Conservation (phyloP, 148 eudicot species). For the Fagopyrum homotropicum region DNA sequence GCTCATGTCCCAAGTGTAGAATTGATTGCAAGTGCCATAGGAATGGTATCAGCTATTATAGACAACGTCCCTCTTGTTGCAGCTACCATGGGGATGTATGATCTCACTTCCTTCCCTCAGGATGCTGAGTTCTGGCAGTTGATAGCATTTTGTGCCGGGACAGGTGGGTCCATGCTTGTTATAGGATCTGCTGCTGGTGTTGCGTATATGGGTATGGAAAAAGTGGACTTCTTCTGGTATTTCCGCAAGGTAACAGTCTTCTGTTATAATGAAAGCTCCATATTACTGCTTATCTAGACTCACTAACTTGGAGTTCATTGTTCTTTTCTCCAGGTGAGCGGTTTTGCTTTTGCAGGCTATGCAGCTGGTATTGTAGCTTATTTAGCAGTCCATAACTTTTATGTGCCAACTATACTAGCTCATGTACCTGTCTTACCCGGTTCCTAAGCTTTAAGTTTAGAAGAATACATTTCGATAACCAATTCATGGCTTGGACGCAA, state of each 20-base stretch:
- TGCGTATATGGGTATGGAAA: constrained; percentile 97
- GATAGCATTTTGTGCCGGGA: constrained; percentile 88
- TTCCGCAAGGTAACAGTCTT: constrained; percentile 50
- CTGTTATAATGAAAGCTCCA: background rate
- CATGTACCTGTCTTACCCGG: constrained; percentile 66
- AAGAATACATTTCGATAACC: no score
- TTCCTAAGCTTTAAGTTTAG: constrained; percentile 19
- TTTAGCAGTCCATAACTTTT: constrained; percentile 60
- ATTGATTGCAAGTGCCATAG: constrained; percentile 82
- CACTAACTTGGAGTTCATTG: background rate
- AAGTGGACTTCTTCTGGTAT: constrained; percentile 95
- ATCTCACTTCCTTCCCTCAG: constrained; percentile 67
- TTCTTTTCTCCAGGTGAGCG: constrained; percentile 49
- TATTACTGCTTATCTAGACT: background rate
- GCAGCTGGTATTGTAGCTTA: constrained; percentile 79
- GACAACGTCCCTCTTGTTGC: constrained; percentile 98
- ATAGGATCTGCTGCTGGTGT: constrained; percentile 98
- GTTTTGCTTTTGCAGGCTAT: constrained; percentile 91
- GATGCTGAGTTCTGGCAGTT: constrained; percentile 97
- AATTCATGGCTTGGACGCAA: no score
- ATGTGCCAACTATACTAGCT: constrained; percentile 61
- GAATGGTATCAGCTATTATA: constrained; percentile 79
- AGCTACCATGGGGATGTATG: constrained; percentile 97
- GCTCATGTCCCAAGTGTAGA: constrained; percentile 65
- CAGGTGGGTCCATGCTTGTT: constrained; percentile 94